phyloP scores from a whole-genome alignment of 805 yeast species.

The Wickerhamomyces silvicola region DNA sequence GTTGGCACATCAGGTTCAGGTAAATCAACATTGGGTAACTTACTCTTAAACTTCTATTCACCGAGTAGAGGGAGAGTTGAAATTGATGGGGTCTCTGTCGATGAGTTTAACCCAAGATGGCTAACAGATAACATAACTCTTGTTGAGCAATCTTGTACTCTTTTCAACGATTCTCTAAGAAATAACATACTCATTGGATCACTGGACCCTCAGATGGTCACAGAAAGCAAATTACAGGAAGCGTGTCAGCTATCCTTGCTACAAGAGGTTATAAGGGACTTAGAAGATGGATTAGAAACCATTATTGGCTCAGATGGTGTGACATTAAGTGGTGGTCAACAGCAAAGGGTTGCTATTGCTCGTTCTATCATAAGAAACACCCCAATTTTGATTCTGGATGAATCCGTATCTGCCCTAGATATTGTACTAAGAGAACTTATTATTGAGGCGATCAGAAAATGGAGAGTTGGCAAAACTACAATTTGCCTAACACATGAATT shows the following conservation, averaged over 20 bases:
- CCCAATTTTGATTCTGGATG: constrained; percentile 78
- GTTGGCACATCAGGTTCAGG: constrained; percentile 93
- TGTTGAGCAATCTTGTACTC: constrained; percentile 63
- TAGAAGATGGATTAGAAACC: constrained; percentile 54
- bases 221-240: constrained; percentile 25
- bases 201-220: constrained; percentile 14
- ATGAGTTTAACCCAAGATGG: constrained; percentile 41
- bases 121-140: constrained; percentile 57
- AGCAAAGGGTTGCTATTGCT: constrained; percentile 78
- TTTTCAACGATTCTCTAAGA: constrained; percentile 57
- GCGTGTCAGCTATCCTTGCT: constrained; percentile 52
- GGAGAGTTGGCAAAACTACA: constrained; percentile 70
- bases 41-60: constrained; percentile 56
- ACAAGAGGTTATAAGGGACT: constrained; percentile 36
- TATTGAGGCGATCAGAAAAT: constrained; percentile 42
- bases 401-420: constrained; percentile 80
- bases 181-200: constrained; percentile 59
- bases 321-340: constrained; percentile 84
- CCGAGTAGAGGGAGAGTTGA: constrained; percentile 47
- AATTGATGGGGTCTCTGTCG: constrained; percentile 48
- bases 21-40: constrained; percentile 70
- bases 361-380: constrained; percentile 71
- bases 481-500: constrained; percentile 77
- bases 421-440: constrained; percentile 36
- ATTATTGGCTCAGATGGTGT: constrained; percentile 39